These are phyloP conservation scores for Rubia yunnanensis DNA, from an alignment of 257 asterid genomes.

Conservation along the genomic window DNA sequence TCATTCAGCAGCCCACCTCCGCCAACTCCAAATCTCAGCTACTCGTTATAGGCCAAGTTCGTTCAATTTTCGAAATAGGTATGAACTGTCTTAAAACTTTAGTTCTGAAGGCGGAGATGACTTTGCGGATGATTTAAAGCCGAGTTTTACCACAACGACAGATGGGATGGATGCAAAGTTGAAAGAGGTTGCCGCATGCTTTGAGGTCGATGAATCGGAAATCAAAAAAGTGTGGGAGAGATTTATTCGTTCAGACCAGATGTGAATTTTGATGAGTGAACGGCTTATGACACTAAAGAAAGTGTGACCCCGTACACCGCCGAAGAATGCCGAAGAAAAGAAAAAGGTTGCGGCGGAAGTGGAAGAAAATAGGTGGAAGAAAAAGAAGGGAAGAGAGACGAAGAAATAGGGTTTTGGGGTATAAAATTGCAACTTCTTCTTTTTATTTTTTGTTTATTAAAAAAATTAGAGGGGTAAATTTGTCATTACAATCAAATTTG, in stretches of 20 bases:
- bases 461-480: too few relatives aligned
- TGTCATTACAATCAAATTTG: too few relatives aligned
- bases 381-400: too few relatives aligned
- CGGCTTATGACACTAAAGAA: slow-evolving; percentile 56
- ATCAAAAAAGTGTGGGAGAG: slow-evolving; percentile 34
- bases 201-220: slow-evolving; percentile 56
- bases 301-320: slow-evolving; percentile 37
- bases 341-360: too few relatives aligned
- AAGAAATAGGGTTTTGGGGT: too few relatives aligned
- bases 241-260: slow-evolving; percentile 73
- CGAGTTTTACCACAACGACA: slow-evolving; percentile 25
- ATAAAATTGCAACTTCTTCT: too few relatives aligned
- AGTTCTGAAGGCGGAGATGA: slow-evolving; percentile 21
- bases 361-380: too few relatives aligned
- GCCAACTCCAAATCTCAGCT: too few relatives aligned
- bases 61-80: slow-evolving; percentile 20
- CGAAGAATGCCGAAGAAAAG: too few relatives aligned
- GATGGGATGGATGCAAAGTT: slow-evolving; percentile 63
- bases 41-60: slow-evolving; percentile 19
- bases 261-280: slow-evolving; percentile 38
- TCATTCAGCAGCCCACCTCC: too few relatives aligned
- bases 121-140: slow-evolving; percentile 31
- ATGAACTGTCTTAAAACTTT: slow-evolving; percentile 22
- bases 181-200: slow-evolving; percentile 59
- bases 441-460: too few relatives aligned